Evolutionary conservation across 805 yeast species (phyloP).

Genomic region (Yarrowia phangngaensis): DNA sequence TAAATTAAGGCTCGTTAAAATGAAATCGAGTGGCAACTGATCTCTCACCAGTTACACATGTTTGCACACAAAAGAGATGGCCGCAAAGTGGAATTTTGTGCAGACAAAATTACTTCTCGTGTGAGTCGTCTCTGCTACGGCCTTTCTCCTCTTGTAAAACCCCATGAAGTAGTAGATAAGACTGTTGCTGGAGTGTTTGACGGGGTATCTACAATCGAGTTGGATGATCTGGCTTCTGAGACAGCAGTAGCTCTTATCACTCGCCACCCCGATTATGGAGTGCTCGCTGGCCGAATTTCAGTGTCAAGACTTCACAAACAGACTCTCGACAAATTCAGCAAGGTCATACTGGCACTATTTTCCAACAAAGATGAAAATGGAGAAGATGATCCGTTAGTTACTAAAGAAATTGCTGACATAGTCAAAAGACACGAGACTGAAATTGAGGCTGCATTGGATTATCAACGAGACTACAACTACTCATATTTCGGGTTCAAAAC

Average conservation of each 20-base stretch:
- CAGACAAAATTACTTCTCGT: constrained; percentile 93
- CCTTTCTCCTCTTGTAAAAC: constrained; percentile 38
- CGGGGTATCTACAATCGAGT: constrained; percentile 85
- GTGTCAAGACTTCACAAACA: constrained; percentile 84
- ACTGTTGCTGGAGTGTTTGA: constrained; percentile 67
- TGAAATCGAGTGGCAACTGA: too few relatives aligned
- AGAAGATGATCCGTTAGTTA: constrained; percentile 57
- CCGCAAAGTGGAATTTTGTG: constrained; percentile 86
- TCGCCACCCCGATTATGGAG: constrained; percentile 90
- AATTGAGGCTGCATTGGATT: constrained; percentile 63
- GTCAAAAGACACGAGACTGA: constrained; percentile 56
- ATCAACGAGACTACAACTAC: constrained; percentile 64
- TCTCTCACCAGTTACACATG: too few relatives aligned
- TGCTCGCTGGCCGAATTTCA: constrained; percentile 78
- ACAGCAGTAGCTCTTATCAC: constrained; percentile 95
- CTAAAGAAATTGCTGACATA: constrained; percentile 54
- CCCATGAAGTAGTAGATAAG: constrained; percentile 19
- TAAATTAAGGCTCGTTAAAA: too few relatives aligned
- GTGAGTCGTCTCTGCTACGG: constrained; percentile 92
- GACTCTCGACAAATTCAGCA: constrained; percentile 73
- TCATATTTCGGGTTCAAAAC: constrained; percentile 89
- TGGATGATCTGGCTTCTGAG: constrained; percentile 70
- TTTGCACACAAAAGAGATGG: constrained; percentile 90
- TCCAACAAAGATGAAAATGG: constrained; percentile 67
- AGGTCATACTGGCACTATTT: constrained; percentile 61